These are phyloP conservation scores for Drechslera avenae DNA, from an alignment of 2,329 filamentous ascomycete species.

Conservation along the genomic window DNA sequence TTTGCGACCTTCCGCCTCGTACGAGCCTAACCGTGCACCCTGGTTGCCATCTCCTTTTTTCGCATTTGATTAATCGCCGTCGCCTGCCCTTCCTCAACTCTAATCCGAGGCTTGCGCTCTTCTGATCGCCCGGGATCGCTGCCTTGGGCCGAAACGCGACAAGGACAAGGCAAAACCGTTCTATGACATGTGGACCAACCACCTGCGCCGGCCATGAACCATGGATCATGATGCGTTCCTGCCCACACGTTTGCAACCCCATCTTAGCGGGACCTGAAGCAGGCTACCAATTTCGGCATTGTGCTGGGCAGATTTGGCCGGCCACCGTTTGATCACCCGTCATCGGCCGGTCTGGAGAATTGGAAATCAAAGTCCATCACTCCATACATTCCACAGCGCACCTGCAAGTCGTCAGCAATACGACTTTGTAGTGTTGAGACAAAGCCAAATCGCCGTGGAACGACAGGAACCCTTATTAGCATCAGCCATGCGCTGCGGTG, in stretches of 20 bases:
- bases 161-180: constrained; percentile 14
- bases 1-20: background rate
- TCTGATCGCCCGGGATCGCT: constrained; percentile 32
- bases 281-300: constrained; percentile 23
- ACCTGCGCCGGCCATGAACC: constrained; percentile 18
- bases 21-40: background rate
- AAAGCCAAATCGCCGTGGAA: too few species aligned
- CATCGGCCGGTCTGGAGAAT: too few species aligned
- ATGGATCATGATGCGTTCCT: constrained; percentile 17
- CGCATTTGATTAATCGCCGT: background rate
- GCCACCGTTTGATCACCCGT: background rate
- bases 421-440: too few species aligned
- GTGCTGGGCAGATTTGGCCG: constrained; percentile 9
- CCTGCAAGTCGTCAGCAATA: too few species aligned
- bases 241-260: constrained; percentile 14
- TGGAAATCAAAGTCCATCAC: too few species aligned
- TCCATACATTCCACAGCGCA: too few species aligned
- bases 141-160: constrained; percentile 20
- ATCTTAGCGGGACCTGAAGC: constrained; percentile 17
- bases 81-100: background rate
- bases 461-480: too few species aligned
- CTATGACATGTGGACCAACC: constrained; percentile 20
- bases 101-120: background rate
- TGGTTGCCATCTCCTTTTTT: background rate
- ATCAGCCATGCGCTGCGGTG: too few species aligned